Evolutionary conservation across 805 yeast genomes (phyloP), one percentile per base, ranked within the genome.

Genomic region (Hanseniaspora pseudoguilliermondii): DNA sequence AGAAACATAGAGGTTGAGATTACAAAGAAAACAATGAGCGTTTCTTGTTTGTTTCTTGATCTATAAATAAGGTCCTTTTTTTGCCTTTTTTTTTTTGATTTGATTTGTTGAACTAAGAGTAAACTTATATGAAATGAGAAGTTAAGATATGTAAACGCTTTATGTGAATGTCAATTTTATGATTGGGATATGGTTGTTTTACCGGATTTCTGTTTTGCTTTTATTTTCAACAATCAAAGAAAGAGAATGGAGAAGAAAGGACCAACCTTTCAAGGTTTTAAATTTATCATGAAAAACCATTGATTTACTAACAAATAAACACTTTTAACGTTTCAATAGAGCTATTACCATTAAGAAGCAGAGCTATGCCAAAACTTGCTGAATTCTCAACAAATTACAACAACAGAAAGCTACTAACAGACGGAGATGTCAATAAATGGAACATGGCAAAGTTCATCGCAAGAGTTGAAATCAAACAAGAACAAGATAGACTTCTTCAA

Each of bases 331-430:
- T 9, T 15, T 23, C 5, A 20, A 23, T 11, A 41, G 27, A 18
- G 10, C 13, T 29, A 13, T 10, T 49, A 42, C 10, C 13, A 43
- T 51, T 43, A 3, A n/a, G 8, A 9, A 36, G n/a, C n/a, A 53
- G 56, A 53, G 56, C 56, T 11, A 46, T 53, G 56, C 56, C 56
- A 2, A 53, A 53, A 39, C 41, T 53, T 29, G 50, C 56, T 15
- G 50, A 44, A 23, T 53, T 53, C 27, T 53, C 56, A 7, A 53
- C 36, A 16, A 51, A 53, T 23, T 32, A 38, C 34, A 46, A 53
- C 34, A 53, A 53, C 36, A 53, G 49, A 53, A 20, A 53, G 11
- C 35, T 53, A 16, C 39, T 53, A 34, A 13, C 34, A 11, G 50
- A 53, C 21, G 56, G 56, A 10, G 56, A 53, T 20, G 50, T 53